phyloP scores from a whole-genome alignment of 2,329 filamentous ascomycete genomes.

The Stachybotrys elegans region DNA sequence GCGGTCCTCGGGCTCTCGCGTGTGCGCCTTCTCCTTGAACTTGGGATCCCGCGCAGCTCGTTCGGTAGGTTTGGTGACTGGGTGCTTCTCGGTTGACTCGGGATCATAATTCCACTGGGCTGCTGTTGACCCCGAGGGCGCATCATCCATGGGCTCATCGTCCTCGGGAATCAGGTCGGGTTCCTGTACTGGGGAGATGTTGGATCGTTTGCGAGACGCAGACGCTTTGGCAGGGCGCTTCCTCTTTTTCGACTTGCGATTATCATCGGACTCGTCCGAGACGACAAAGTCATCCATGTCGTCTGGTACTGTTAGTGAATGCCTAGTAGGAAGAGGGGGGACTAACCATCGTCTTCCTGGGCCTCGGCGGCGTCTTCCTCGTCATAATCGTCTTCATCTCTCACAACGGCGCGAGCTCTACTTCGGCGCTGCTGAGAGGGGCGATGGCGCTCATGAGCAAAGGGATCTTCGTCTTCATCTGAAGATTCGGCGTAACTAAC shows the following conservation, averaged over 20 bases:
- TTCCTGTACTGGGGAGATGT: slow-evolving; percentile 43
- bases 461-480: slow-evolving; percentile 71
- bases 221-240: slow-evolving; percentile 59
- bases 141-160: slow-evolving; percentile 50
- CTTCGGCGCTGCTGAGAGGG: slow-evolving; percentile 33
- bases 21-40: slow-evolving; percentile 64
- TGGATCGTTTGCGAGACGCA: slow-evolving; percentile 57
- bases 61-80: slow-evolving; percentile 27
- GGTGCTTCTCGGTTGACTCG: slow-evolving; percentile 32
- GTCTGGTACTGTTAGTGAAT: slow-evolving; percentile 28
- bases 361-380: slow-evolving; percentile 60
- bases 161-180: too few species aligned
- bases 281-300: slow-evolving; percentile 87
- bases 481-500: slow-evolving; percentile 85
- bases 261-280: slow-evolving; percentile 69
- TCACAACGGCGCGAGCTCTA: slow-evolving; percentile 50
- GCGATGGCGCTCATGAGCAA: slow-evolving; percentile 40
- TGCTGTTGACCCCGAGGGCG: slow-evolving; percentile 65
- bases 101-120: slow-evolving; percentile 72
- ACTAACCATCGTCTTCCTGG: slow-evolving; percentile 55
- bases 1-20: slow-evolving; percentile 76
- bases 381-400: slow-evolving; percentile 67
- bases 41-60: slow-evolving; percentile 26
- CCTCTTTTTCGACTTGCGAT: slow-evolving; percentile 61
- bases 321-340: too few species aligned